Base-by-base conservation (phyloP, 2,329 filamentous ascomycete species). In the Dichotomopilus funicola region DNA sequence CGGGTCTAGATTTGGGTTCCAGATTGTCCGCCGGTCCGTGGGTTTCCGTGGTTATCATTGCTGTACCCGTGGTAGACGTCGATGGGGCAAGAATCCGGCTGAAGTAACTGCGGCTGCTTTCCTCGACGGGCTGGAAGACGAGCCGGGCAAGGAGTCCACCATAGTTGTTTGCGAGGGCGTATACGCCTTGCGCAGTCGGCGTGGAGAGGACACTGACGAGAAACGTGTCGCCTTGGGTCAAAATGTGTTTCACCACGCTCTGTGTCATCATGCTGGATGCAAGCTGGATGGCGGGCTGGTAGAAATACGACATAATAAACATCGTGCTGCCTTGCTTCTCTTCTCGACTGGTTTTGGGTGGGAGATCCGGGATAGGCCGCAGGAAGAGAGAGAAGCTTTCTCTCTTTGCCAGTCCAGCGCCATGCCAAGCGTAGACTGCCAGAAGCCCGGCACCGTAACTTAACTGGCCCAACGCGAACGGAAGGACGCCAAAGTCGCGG, bases 201-300 rank as follows among this genome's bases (percentile, higher is more conserved):
- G 85, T 84, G 6, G 91, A 86, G 55, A 97, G 78, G 10, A 85
- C 73, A 12, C 88, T 86, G 60, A 99, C 86, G 49, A 97, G 83
- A 63, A 97, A 82, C 1, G 91, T 90, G 72, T 99, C 94, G 57
- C 92, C 94, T 72, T 97, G 91, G 0, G 94, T 97, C 51, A 99
- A 81, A 51, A 97, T 69, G 68, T 97, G 92, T 71, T 99, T 99
- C 65, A 97, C 83, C 19, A 90, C 73, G 38, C 89, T 91, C 72
- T 99, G 94, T 6, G 91, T 75, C 72, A 91, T 92, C 69, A 97
- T 82, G 65, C 87, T 95, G n/a, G 80, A 78, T 4, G 87, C 87
- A 3, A 97, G 80, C 12, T 79, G 79, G 34, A 94, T 73, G 1
- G 95, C 83, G 1, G 84, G 80, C 9, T 74, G 74, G 57, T 89